phyloP scores from a whole-genome alignment of 2,329 filamentous ascomycete genomes.

The Fusarium albidum region DNA sequence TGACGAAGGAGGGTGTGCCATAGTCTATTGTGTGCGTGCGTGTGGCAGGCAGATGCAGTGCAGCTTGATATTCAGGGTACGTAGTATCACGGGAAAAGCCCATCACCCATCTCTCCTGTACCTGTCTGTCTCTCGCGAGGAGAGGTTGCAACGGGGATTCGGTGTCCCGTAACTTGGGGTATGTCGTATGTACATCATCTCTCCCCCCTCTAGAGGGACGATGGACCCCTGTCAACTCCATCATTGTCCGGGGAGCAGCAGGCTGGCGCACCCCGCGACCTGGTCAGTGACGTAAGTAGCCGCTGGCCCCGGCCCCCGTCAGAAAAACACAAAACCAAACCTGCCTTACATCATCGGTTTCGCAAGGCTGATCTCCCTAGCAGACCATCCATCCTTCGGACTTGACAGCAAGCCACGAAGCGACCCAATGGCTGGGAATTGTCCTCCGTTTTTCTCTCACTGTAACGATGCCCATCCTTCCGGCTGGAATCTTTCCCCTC shows the following conservation, averaged over 20 bases:
- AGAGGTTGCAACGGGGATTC: too few relatives aligned
- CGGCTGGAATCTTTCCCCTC: too few relatives aligned
- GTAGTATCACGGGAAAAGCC: neutral
- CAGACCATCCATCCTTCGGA: neutral
- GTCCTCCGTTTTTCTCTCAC: neutral
- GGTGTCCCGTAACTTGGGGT: too few relatives aligned
- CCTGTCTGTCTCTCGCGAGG: too few relatives aligned
- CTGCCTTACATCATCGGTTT: slow-evolving; percentile 34
- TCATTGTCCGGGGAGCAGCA: slow-evolving; percentile 27
- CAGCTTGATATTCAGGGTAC: neutral
- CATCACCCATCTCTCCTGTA: neutral
- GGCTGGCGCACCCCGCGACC: slow-evolving; percentile 13
- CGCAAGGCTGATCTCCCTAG: slow-evolving; percentile 22
- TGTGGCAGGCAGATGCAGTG: too few relatives aligned
- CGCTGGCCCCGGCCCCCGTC: slow-evolving; percentile 16
- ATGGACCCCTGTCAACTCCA: slow-evolving; percentile 4
- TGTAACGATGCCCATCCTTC: neutral
- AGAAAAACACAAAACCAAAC: neutral
- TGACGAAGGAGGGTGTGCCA: slow-evolving; percentile 15
- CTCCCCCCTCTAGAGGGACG: neutral
- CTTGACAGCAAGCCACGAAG: neutral
- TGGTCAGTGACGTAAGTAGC: slow-evolving; percentile 32
- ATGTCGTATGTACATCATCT: neutral
- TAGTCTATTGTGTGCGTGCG: slow-evolving; percentile 3
- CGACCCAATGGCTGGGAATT: slow-evolving; percentile 8